Evolutionary conservation across 2,329 filamentous ascomycete genomes (phyloP), one percentile per base, ranked within the genome.

Genomic region (Xylaria arbuscula): DNA sequence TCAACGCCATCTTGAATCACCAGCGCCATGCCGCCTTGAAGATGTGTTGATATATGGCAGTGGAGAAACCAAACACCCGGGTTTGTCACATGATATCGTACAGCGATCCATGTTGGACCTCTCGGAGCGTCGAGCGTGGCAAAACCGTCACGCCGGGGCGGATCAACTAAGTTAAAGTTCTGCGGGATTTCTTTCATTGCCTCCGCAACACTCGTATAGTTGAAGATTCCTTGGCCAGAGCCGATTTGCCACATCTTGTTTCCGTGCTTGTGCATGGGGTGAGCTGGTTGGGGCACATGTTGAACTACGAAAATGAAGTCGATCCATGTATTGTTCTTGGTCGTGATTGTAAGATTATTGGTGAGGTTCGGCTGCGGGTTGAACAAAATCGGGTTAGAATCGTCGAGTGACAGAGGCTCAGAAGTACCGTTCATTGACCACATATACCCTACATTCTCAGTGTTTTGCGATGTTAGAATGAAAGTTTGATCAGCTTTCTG

Each of bases 181-280:
- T 51, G 10, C 10, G 48, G 48, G 11, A 51, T 51, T 22, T 51
- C 48, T 15, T 51, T 28, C 48, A 51, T 51, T 24, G 48, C 48
- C 10, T 51, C 48, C 19, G 82, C 84, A 0, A 90, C 85, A 0
- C 81, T 83, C 2, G 75, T 76, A 81, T 85, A 90, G 13, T 79
- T 82, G 74, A 87, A 91, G 1, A 70, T 63, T 0, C 87, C 86
- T 0, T 71, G 72, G 1, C 87, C 88, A 0, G 78, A 66, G 0
- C 88, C 89, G 40, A 91, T 82, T 22, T 84, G 78, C 72, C 83
- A 90, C 79, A 86, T 87, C 75, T 88, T 89, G 72, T 85, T 87
- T 55, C 85, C 84, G 77, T 91, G 89, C 80, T 90, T 90, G 82
- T 91, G 89, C 59, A 91, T 86, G 0, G 87, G 86, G 67, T 91